Percentiles rank a stretch among this genome's conserved stretches.
These are phyloP conservation scores for Maudiozyma humilis DNA, from an alignment of 1,139 yeast genomes.

Conservation along the genomic window DNA sequence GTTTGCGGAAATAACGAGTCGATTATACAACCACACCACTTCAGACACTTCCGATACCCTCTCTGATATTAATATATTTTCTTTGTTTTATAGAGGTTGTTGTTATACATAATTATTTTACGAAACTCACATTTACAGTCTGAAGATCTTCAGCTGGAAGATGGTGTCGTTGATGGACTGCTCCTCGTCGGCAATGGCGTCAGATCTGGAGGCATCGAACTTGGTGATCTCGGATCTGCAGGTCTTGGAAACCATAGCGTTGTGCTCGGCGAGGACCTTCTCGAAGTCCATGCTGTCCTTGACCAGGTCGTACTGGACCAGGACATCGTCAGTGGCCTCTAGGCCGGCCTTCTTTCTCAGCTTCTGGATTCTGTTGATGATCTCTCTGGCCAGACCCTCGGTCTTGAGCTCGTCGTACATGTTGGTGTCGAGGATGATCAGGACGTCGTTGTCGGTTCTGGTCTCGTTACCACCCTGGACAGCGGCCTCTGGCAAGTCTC, in stretches of 20 bases:
- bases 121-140: conserved; percentile 23
- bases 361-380: conserved; percentile 94
- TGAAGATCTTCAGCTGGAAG: conserved; percentile 72
- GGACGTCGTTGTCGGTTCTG: conserved; percentile 79
- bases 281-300: conserved; percentile 67
- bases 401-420: conserved; percentile 80
- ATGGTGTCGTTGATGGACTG: conserved; percentile 80
- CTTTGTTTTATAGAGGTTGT: background rate
- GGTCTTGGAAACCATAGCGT: conserved; percentile 64
- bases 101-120: background rate
- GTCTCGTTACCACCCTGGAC: conserved; percentile 68
- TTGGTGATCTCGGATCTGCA: conserved; percentile 45
- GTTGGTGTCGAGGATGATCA: conserved; percentile 81
- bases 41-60: too few relatives aligned
- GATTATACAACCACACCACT: too few relatives aligned
- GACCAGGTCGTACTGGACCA: conserved; percentile 67
- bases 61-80: too few relatives aligned
- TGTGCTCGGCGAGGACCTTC: conserved; percentile 54
- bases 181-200: conserved; percentile 78
- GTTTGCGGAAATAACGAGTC: too few relatives aligned
- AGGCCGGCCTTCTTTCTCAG: conserved; percentile 94
- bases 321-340: conserved; percentile 89
- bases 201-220: conserved; percentile 33
- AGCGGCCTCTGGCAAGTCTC: conserved; percentile 69
- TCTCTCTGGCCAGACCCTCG: conserved; percentile 94